Evolutionary conservation across 768 basidiomycete species (phyloP).

Genomic region (Lanmaoa rubissima): DNA sequence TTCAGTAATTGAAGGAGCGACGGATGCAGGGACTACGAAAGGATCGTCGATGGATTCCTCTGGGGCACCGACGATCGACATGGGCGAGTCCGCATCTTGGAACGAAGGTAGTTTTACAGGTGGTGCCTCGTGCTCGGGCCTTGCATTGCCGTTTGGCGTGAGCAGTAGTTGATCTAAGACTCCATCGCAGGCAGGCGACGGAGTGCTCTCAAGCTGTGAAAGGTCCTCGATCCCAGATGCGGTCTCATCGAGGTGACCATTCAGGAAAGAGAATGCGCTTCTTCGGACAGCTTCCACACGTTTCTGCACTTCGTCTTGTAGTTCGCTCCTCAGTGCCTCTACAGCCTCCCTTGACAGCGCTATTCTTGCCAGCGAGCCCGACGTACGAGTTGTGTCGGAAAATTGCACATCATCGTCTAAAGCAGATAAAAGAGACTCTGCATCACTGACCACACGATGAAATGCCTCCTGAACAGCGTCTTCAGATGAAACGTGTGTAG

Average conservation of each 20-base stretch:
- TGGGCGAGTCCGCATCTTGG: background rate
- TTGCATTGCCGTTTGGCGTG: background rate
- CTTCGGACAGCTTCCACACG: constrained; percentile 37
- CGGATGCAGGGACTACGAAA: background rate
- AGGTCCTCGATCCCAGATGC: background rate
- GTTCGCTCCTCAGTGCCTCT: constrained; percentile 51
- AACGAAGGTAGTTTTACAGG: background rate
- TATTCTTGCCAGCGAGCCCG: constrained; percentile 54
- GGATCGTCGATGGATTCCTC: constrained; percentile 13
- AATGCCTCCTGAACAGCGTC: constrained; percentile 28
- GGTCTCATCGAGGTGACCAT: background rate
- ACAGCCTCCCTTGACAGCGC: constrained; percentile 49
- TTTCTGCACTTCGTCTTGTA: constrained; percentile 53
- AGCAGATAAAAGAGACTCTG: constrained; percentile 33
- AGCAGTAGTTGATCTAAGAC: background rate
- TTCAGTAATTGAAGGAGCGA: background rate
- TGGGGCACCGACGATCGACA: background rate
- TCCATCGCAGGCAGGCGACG: background rate
- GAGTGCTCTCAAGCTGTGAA: background rate
- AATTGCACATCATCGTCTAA: constrained; percentile 35
- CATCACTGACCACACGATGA: constrained; percentile 34
- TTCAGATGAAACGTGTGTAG: constrained; percentile 3
- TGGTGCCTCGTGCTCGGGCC: background rate
- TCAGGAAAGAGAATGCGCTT: background rate
- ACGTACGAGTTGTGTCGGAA: constrained; percentile 18